Base-by-base conservation (phyloP, 1,284 basidiomycete species). In the Inonotus obliquus region DNA sequence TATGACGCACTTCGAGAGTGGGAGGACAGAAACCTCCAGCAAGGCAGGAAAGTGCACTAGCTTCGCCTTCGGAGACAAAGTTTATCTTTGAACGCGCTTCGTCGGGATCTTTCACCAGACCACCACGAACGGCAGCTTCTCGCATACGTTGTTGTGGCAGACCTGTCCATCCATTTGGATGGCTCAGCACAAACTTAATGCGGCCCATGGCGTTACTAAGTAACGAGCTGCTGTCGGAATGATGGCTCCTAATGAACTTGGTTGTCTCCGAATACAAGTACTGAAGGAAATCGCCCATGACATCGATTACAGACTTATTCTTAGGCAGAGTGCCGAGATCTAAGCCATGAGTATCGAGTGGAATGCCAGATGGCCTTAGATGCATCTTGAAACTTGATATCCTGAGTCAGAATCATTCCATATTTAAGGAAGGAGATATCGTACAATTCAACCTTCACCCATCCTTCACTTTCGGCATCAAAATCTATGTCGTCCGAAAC, bases 111-210 rank as follows among this genome's bases (percentile, higher is more conserved):
- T 85, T 81, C 23, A 91, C 83, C 39, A 91, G 71, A 13, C 81
- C 81, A 4, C 84, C 88, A 64, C 83, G 79, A 4, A 87, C 78
- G 0, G 87, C 87, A 0, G 83, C 84, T 60, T 84, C 76, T 59
- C 88, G 80, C 85, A 91, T 88, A 72, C 82, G 85, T 37, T 84
- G 82, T 69, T 91, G 89, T 67, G 90, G 89, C 1, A 85, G 84
- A 17, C 88, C 88, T 68, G 89, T 86, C 89, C 89, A 91, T 7
- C 89, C 89, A 67, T 91, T 91, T 17, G 89, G 89, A 70, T 91
- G 89, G 49, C 83, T 85, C 48, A 91, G 72, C 4, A 91, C 86
- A 65, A 90, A 83, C 67, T 89, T 84, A 49, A 87, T 78, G 17
- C 51, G 27, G 29, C 19, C 51, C 13, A 88, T 25, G 47, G 39